Evolutionary conservation across 108 stramenopile species (phyloP).

Genomic region (Nitzschia sp.): DNA sequence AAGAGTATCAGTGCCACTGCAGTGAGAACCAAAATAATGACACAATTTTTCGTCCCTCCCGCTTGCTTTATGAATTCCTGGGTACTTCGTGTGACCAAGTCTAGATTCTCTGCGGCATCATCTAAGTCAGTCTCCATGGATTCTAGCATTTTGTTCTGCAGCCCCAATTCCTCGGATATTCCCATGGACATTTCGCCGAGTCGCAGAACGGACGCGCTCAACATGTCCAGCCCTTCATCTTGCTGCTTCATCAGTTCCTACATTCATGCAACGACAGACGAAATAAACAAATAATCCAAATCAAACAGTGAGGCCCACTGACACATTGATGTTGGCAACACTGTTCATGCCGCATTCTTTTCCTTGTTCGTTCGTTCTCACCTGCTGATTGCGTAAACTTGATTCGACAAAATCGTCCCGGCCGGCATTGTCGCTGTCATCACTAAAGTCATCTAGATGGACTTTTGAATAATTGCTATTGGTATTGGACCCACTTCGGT

Average conservation of each 20-base stretch:
- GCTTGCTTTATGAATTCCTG: constrained; percentile 85
- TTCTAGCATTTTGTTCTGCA: constrained; percentile 91
- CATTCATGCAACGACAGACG: not conserved
- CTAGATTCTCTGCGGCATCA: constrained; percentile 70
- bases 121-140: constrained; percentile 90
- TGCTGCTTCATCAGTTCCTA: constrained; percentile 69
- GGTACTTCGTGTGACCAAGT: constrained; percentile 84
- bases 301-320: not conserved
- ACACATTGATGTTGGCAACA: too few species aligned
- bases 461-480: constrained; percentile 36
- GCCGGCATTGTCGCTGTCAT: constrained; percentile 33
- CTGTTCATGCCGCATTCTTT: not conserved
- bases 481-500: not conserved
- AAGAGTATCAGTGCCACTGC: constrained; percentile 71
- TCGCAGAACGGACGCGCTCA: constrained; percentile 70
- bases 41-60: constrained; percentile 82
- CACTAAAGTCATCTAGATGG: constrained; percentile 45
- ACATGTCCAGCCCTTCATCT: constrained; percentile 82
- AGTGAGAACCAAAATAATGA: constrained; percentile 62
- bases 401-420: constrained; percentile 39
- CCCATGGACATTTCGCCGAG: constrained; percentile 77
- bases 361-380: constrained; percentile 5
- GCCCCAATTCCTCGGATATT: constrained; percentile 84
- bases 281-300: constrained; percentile 1
- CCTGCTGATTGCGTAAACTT: constrained; percentile 51